These are phyloP conservation scores for Wickerhamiella australiensis DNA, from an alignment of 805 yeast genomes.

Conservation along the genomic window DNA sequence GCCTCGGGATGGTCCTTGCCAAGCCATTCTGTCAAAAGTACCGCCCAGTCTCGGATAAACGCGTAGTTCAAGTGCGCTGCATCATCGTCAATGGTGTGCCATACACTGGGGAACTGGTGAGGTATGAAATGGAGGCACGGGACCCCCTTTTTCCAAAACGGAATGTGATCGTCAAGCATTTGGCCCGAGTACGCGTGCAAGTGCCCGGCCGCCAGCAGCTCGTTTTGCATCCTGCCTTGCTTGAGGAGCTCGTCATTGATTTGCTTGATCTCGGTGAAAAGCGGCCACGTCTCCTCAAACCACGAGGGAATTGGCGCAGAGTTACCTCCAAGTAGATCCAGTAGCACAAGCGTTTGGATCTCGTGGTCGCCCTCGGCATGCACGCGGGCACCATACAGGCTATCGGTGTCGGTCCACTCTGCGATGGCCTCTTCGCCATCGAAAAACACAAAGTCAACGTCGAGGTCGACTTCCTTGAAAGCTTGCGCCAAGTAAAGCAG, in stretches of 20 bases:
- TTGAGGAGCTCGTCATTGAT: conserved; percentile 27
- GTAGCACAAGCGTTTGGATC: conserved; percentile 32
- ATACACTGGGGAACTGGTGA: conserved; percentile 35
- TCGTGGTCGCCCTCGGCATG: conserved; percentile 33
- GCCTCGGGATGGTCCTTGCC: neutral
- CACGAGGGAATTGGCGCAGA: conserved; percentile 33
- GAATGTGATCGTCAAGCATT: conserved; percentile 42
- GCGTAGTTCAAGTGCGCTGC: conserved; percentile 33
- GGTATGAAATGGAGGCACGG: conserved; percentile 46
- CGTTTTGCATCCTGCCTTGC: conserved; percentile 12
- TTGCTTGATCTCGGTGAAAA: conserved; percentile 30
- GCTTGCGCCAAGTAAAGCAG: conserved; percentile 35
- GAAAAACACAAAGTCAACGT: conserved; percentile 38
- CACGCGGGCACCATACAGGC: conserved; percentile 45
- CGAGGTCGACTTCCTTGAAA: conserved; percentile 18
- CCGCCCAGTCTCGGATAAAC: conserved; percentile 38
- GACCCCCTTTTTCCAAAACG: conserved; percentile 37
- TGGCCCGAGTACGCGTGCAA: conserved; percentile 17
- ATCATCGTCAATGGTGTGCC: conserved; percentile 44
- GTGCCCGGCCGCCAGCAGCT: conserved; percentile 17
- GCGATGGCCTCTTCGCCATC: conserved; percentile 54
- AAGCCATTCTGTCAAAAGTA: conserved; percentile 33
- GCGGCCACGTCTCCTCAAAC: conserved; percentile 32
- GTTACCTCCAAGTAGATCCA: conserved; percentile 40
- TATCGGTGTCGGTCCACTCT: conserved; percentile 41